Evolutionary conservation across 176 grass and related monocot genomes (phyloP), one percentile per base, ranked within the genome.

Genomic region (Carex cristatella): DNA sequence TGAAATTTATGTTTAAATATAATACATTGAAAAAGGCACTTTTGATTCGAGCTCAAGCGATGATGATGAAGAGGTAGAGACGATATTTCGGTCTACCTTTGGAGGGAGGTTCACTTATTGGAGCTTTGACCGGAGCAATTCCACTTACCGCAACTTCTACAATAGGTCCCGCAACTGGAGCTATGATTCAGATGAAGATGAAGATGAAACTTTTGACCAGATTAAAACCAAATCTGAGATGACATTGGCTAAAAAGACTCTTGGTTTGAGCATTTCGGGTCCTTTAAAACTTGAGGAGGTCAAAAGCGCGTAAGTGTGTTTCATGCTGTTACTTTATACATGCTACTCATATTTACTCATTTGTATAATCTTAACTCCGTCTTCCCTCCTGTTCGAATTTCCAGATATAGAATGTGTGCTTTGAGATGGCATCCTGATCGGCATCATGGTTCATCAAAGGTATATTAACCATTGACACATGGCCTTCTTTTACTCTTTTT

Each of bases 381-480:
- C 38, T 14, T 3, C 51, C 19, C 19, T n/a, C n/a, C 81, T 64
- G 73, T 23, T 33, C 85, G 69, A 84, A 61, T 86, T 67, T 60
- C 65, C 83, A 98, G 95, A 86, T 98, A 95, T 82, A 84, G 95
- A 85, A 85, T 53, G 35, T 95, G 95, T 84, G 93, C 95, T 71
- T 87, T 98, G 86, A 92, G 81, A 88, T 98, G 95, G 95, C 95
- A 98, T 88, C 95, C 95, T 69, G 95, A 98, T 88, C 91, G 90
- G 72, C 95, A 98, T 76, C 78, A 88, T 85, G 95, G 93, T 54
- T 85, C 88, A 73, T 92, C 91, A 3, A 94, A 97, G 94, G 94
- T 93, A 84, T 56, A 31, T 49, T 56, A 15, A 77, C 23, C 49
- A 31, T 31, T 56, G 27, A 2, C 27, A 55, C 49, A 31, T 48